phyloP scores from a whole-genome alignment of 1,139 yeast genomes.

The Sugiyamaella japonica region DNA sequence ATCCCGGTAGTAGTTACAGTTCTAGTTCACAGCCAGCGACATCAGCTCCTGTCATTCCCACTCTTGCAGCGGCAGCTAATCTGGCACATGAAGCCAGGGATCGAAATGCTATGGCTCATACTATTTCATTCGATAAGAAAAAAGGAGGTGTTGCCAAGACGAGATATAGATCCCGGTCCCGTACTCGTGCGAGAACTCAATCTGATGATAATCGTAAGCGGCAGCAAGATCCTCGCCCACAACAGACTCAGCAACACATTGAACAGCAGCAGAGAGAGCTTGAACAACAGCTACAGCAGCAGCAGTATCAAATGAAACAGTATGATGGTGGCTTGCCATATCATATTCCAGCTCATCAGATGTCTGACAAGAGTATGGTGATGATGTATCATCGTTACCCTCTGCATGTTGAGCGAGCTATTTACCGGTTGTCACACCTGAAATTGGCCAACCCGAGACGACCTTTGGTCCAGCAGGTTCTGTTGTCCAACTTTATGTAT shows the following conservation, averaged over 20 bases:
- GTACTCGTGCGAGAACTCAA: constrained; percentile 3
- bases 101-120: not conserved
- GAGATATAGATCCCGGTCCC: constrained; percentile 22
- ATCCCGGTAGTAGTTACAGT: not conserved
- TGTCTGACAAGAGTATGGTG: constrained; percentile 40
- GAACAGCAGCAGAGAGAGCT: constrained; percentile 19
- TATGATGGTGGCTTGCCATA: constrained; percentile 40
- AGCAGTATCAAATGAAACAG: constrained; percentile 25
- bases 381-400: constrained; percentile 66
- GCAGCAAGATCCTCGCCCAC: constrained; percentile 8
- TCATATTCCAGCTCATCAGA: constrained; percentile 43
- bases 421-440: constrained; percentile 85
- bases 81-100: constrained; percentile 3
- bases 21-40: not conserved
- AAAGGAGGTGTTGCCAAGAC: constrained; percentile 16
- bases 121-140: not conserved
- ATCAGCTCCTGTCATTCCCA: not conserved
- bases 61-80: constrained; percentile 22
- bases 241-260: constrained; percentile 7
- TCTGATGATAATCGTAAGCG: constrained; percentile 11
- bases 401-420: constrained; percentile 92
- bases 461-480: constrained; percentile 86
- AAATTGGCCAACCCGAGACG: constrained; percentile 93
- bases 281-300: constrained; percentile 22
- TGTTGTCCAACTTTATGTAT: constrained; percentile 94